phyloP scores from a whole-genome alignment of 306 rosid species.

The Pterocarpus macrocarpus region DNA sequence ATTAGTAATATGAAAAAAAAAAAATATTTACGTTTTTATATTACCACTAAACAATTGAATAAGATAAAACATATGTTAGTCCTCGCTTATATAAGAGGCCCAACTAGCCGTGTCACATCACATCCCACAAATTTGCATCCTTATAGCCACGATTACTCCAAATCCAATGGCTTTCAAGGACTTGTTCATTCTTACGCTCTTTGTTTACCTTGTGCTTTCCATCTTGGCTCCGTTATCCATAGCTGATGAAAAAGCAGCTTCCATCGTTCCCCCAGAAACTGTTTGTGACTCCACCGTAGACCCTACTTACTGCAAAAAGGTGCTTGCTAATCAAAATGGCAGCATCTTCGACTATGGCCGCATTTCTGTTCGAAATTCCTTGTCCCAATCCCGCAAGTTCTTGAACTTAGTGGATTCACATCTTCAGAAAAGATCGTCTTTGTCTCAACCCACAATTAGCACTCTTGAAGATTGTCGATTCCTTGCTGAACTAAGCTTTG shows the following conservation, averaged over 20 bases:
- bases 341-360: constrained; percentile 67
- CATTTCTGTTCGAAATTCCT: constrained; percentile 58
- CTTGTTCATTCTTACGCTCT: constrained; percentile 15
- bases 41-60: too few species aligned
- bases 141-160: too few species aligned
- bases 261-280: constrained; percentile 49
- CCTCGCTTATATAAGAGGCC: constrained; percentile 20
- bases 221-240: constrained; percentile 29
- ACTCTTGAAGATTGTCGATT: constrained; percentile 74
- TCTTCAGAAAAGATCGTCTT: constrained; percentile 45
- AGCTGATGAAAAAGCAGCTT: constrained; percentile 36
- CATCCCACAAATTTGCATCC: too few species aligned
- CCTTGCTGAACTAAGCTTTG: constrained; percentile 67
- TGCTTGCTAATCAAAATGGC: constrained; percentile 60
- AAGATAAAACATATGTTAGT: too few species aligned
- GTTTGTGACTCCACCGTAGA: constrained; percentile 62
- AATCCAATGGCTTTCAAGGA: constrained; percentile 53
- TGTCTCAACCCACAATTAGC: constrained; percentile 58
- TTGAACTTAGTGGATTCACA: constrained; percentile 48
- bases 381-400: constrained; percentile 71
- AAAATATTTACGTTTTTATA: too few species aligned
- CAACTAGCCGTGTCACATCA: neutral
- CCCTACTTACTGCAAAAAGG: constrained; percentile 65
- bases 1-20: too few species aligned
- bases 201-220: constrained; percentile 24